phyloP scores from a whole-genome alignment of 306 rosid species.

The Quercus suber region DNA sequence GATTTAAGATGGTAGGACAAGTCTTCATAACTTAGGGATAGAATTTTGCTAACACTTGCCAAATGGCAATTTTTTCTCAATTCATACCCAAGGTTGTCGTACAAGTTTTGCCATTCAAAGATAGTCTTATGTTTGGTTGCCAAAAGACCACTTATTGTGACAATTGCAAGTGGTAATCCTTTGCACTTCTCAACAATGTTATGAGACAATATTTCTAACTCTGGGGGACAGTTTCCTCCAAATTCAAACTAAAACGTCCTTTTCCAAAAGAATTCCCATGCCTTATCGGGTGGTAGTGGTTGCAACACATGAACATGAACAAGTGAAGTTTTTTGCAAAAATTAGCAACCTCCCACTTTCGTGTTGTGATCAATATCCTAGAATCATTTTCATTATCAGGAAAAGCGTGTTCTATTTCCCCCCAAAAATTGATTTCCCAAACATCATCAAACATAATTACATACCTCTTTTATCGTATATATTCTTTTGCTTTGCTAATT shows the following conservation, averaged over 20 bases:
- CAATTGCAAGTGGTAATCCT: slow-evolving; percentile 11
- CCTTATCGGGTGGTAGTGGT: not conserved
- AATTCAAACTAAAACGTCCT: not conserved
- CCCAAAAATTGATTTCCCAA: too few relatives aligned
- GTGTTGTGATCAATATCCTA: too few relatives aligned
- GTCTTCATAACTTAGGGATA: not conserved
- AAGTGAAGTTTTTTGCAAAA: not conserved
- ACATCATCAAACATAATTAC: not conserved
- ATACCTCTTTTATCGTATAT: slow-evolving; percentile 18
- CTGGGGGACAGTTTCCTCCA: not conserved
- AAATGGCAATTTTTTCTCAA: not conserved
- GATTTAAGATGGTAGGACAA: slow-evolving; percentile 6
- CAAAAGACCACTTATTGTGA: not conserved
- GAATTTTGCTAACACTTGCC: not conserved
- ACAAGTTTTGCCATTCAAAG: not conserved
- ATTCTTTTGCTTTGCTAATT: too few relatives aligned
- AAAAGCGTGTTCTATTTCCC: too few relatives aligned
- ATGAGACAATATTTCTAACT: not conserved
- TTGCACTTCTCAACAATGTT: not conserved
- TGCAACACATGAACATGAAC: not conserved
- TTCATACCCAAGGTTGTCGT: not conserved
- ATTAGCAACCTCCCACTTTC: not conserved
- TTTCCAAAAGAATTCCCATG: not conserved
- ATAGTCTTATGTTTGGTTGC: not conserved
- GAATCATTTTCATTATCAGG: too few relatives aligned